A percentile compares a stretch with the other conserved stretches of the same genome.
Conservation (phyloP, 331 rosid genomes). For the Phaseolus coccineus region DNA sequence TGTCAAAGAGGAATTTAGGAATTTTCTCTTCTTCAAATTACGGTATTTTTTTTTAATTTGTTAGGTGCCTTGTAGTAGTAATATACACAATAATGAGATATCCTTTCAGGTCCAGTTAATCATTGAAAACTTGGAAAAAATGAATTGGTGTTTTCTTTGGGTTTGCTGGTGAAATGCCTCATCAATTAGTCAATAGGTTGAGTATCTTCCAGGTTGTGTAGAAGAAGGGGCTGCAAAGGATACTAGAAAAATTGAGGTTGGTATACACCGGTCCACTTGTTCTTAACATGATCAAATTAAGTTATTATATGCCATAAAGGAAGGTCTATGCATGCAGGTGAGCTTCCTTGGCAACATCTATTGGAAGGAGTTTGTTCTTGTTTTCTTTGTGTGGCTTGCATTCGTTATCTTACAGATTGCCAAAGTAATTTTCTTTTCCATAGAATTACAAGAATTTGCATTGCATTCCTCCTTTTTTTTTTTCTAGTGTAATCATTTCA, state of each 20-base stretch:
- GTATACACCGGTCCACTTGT: not conserved
- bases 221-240: constrained; percentile 18
- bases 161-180: no score
- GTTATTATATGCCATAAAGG: not conserved
- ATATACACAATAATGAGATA: no score
- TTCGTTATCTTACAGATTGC: constrained; percentile 67
- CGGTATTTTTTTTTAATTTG: no score
- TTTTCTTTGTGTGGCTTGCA: constrained; percentile 77
- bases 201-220: no score
- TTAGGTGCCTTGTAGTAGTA: no score
- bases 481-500: not conserved
- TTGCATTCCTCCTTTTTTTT: not conserved
- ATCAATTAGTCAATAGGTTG: no score
- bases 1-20: no score
- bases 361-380: constrained; percentile 81
- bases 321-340: constrained; percentile 50
- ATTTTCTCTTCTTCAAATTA: no score
- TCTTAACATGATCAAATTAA: not conserved
- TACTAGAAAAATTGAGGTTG: constrained; percentile 55
- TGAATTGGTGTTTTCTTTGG: no score
- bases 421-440: constrained; percentile 52
- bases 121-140: no score
- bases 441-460: constrained; percentile 1
- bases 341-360: constrained; percentile 58
- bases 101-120: no score